Conservation (phyloP, 495 filamentous ascomycete genomes). For the Astrothelium subdiscretum region DNA sequence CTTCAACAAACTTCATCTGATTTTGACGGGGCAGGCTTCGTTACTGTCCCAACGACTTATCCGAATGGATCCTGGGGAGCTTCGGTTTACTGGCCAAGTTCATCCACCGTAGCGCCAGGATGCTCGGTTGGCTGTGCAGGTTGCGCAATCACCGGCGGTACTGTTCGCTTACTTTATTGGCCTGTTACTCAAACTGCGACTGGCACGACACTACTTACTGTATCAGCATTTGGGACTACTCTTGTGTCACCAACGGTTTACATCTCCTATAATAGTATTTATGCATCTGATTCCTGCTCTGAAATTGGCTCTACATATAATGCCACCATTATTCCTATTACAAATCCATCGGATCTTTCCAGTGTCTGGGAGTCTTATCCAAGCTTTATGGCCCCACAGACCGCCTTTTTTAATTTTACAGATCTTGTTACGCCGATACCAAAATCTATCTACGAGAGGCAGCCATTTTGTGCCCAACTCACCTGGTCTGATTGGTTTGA, state of each 20-base stretch:
- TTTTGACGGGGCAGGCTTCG: not conserved
- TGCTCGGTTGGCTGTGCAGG: not conserved
- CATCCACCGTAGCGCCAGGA: not conserved
- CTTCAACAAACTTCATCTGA: not conserved
- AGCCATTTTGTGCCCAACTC: not conserved
- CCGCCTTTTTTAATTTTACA: conserved; percentile 4
- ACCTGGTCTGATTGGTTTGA: too few relatives aligned
- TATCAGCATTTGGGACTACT: not conserved
- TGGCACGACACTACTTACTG: not conserved
- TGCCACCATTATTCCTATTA: not conserved
- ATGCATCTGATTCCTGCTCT: not conserved
- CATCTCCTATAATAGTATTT: not conserved
- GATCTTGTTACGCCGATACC: conserved; percentile 9
- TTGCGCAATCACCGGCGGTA: not conserved
- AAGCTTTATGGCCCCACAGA: not conserved
- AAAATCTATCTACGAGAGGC: conserved; percentile 2
- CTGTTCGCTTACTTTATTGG: not conserved
- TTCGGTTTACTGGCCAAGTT: not conserved
- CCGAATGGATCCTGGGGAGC: not conserved
- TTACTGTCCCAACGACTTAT: not conserved
- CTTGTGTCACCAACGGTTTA: conserved; percentile 1
- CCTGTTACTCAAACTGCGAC: not conserved
- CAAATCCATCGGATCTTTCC: not conserved
- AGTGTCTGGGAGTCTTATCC: not conserved
- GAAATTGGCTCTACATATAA: not conserved